Evolutionary conservation across 2,329 filamentous ascomycete species (phyloP), one percentile per base, ranked within the genome.

Genomic region (Anthostomella pinea): DNA sequence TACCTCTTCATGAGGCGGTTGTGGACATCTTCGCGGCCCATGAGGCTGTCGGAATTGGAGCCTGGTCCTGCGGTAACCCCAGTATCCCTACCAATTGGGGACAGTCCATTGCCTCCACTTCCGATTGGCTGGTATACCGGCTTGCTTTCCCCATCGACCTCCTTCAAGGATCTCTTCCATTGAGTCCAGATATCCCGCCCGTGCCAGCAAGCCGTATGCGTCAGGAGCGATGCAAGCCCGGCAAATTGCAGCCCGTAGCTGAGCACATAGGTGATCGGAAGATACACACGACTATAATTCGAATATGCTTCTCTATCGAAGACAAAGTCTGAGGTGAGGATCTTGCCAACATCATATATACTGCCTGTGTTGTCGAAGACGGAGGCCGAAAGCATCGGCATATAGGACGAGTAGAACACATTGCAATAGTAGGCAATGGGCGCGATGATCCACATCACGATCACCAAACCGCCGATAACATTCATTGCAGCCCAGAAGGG

Each of bases 171-270:
- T 45, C 74, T 73, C 50, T 75, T 81, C 75, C 85, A 88, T 49
- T 90, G 86, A 25, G 70, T 77, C 79, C 78, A 83, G 14, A 94
- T 91, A 56, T 93, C 87, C 48, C 75, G 78, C 10, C 88, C 87
- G 53, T 94, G 87, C 86, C 87, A 93, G 55, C 87, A 86, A 15
- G 77, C 69, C 0, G 87, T 94, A 57, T 94, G 87, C 1, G 86
- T 87, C 13, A 95, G 66, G 9, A 94, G 69, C 2, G 87, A 84
- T 16, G 87, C 83, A 14, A 95, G 69, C 2, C 84, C 85, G 9
- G 88, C 88, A 58, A 95, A 94, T 53, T 93, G 87, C 16, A 94
- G 75, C 3, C 83, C 87, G 50, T 94, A 95, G 55, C 86, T 90
- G 25, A 94, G 71, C 14, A 90, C 85, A 56, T 93, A 95, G 0